Evolutionary conservation across 345 rosid species (phyloP).

Genomic region (Schrenkiella parvula): DNA sequence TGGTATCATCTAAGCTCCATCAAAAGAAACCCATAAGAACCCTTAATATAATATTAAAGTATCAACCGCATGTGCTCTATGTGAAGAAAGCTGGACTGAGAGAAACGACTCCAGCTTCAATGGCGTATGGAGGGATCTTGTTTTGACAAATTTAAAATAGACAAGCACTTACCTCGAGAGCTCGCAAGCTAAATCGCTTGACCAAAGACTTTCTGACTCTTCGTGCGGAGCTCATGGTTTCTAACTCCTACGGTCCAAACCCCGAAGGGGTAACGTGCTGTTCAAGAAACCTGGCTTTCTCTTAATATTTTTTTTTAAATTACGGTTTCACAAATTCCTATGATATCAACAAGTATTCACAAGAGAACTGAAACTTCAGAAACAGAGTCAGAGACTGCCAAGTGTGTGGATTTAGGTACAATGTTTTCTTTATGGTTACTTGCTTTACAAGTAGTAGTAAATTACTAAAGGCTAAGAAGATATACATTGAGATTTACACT

Average conservation of each 20-base stretch:
- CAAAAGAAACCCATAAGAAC: background rate
- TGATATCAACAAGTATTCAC: conserved; percentile 14
- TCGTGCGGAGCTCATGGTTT: conserved; percentile 14
- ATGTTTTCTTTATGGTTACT: conserved; percentile 11
- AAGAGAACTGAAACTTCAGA: background rate
- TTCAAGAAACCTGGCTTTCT: conserved; percentile 8
- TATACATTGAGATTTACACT: conserved; percentile 33
- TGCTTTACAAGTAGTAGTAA: conserved; percentile 20
- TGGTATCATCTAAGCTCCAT: background rate
- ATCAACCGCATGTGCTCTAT: background rate
- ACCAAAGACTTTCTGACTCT: conserved; percentile 19
- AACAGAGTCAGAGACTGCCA: conserved; percentile 13
- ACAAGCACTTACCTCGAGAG: conserved; percentile 13
- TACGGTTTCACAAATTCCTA: conserved; percentile 2
- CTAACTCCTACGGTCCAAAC: conserved; percentile 5
- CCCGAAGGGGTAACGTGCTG: conserved; percentile 23
- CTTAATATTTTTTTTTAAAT: no score
- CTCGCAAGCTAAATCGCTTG: conserved; percentile 14
- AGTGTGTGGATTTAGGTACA: conserved; percentile 22
- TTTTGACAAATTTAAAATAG: background rate
- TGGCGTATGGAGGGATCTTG: conserved; percentile 11
- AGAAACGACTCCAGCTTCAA: conserved; percentile 22
- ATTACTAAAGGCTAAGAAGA: conserved; percentile 16
- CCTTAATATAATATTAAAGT: background rate
- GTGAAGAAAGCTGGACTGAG: background rate